These are phyloP conservation scores for Cyanidiococcus yangmingshanensis DNA, from an alignment of 23 red algal species.

Conservation along the genomic window DNA sequence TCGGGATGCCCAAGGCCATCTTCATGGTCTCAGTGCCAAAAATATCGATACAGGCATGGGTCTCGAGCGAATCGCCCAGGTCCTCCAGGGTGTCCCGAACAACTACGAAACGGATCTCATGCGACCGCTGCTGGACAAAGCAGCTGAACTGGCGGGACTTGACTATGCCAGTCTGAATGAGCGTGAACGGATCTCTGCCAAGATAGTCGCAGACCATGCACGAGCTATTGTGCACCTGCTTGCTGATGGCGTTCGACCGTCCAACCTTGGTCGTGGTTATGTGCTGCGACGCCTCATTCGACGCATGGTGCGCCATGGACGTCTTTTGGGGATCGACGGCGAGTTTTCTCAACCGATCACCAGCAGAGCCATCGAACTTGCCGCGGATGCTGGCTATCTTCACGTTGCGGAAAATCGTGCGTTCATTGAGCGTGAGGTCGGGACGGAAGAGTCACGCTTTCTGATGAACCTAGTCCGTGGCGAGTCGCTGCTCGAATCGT, in stretches of 20 bases:
- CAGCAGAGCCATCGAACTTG: conserved; percentile 36
- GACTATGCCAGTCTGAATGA: neutral
- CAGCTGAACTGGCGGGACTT: conserved; percentile 24
- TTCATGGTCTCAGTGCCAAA: conserved; percentile 48
- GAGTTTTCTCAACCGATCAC: conserved; percentile 47
- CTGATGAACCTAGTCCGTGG: conserved; percentile 49
- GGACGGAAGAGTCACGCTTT: conserved; percentile 57
- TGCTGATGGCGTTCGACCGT: conserved; percentile 61
- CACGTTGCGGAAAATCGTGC: conserved; percentile 30
- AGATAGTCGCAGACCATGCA: conserved; percentile 83
- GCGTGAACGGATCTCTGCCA: conserved; percentile 25
- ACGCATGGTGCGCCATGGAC: conserved; percentile 63
- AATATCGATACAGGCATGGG: conserved; percentile 99
- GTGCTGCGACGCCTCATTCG: conserved; percentile 82
- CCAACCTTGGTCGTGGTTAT: conserved; percentile 81
- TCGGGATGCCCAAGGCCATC: conserved; percentile 35
- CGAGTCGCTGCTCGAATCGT: conserved; percentile 42
- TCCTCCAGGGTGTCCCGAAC: conserved; percentile 67
- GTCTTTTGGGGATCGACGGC: conserved; percentile 53
- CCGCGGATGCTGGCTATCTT: conserved; percentile 40
- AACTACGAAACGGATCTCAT: conserved; percentile 98
- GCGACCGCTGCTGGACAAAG: conserved; percentile 48
- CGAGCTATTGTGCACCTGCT: conserved; percentile 66
- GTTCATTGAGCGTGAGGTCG: conserved; percentile 41
- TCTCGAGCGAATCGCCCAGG: conserved; percentile 72